Conservation (phyloP, 305 asterid species). For the Coffea humblotiana region DNA sequence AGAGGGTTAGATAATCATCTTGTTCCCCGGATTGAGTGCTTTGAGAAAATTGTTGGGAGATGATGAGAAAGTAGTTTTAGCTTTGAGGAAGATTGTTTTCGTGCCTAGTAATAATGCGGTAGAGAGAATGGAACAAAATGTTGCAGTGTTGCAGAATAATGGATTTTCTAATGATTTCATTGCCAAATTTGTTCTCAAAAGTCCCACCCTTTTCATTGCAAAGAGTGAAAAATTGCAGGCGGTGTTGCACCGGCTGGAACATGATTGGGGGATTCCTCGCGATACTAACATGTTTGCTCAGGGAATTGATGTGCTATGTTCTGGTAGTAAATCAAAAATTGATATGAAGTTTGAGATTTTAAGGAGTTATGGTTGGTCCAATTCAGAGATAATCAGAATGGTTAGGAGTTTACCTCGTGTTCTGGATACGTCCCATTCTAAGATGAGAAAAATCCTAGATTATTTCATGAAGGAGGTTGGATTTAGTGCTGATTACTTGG, state of each 20-base stretch:
- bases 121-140: not conserved
- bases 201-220: not conserved
- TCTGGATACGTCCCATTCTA: not conserved
- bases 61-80: not conserved
- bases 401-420: not conserved
- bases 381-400: not conserved
- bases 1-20: not conserved
- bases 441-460: not conserved
- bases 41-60: not conserved
- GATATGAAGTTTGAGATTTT: not conserved
- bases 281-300: not conserved
- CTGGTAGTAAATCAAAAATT: not conserved
- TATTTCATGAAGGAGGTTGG: conserved; percentile 20
- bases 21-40: not conserved
- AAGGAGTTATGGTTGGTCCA: conserved; percentile 17
- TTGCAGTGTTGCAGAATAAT: not conserved
- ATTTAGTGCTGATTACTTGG: conserved; percentile 4
- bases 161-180: not conserved
- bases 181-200: not conserved
- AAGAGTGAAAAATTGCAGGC: not conserved
- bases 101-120: not conserved
- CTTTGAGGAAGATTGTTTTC: not conserved
- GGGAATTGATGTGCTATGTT: not conserved
- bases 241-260: not conserved
- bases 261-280: not conserved